Evolutionary conservation across 1,284 basidiomycete species (phyloP).

Genomic region (Coriolopsis trogii): DNA sequence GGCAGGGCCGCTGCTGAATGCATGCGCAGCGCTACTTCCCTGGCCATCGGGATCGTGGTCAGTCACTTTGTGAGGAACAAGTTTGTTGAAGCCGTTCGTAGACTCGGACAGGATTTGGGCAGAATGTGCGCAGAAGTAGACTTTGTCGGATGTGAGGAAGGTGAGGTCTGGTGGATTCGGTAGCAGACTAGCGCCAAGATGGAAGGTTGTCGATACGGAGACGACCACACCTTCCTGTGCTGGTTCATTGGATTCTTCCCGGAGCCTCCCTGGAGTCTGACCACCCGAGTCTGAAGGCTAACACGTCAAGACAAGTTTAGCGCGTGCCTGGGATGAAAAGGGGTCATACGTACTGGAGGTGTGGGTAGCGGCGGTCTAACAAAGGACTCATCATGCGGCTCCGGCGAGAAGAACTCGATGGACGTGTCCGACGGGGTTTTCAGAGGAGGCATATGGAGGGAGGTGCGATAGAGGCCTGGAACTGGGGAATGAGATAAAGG

Average conservation of each 20-base stretch:
- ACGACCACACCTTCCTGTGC: constrained; percentile 42
- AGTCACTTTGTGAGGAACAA: constrained; percentile 27
- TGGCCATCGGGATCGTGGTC: constrained; percentile 22
- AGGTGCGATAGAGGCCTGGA: too few relatives aligned
- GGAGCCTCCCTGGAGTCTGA: background rate
- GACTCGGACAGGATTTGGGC: constrained; percentile 37
- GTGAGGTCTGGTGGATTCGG: constrained; percentile 58
- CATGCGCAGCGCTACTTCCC: too few relatives aligned
- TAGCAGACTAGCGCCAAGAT: constrained; percentile 62
- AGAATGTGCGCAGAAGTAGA: constrained; percentile 59
- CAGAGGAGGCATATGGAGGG: too few relatives aligned
- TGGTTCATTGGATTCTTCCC: too few relatives aligned
- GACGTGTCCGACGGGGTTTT: too few relatives aligned
- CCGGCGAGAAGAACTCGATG: too few relatives aligned
- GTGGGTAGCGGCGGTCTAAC: too few relatives aligned
- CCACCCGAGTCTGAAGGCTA: background rate
- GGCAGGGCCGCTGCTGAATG: constrained; percentile 31
- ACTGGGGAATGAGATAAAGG: too few relatives aligned
- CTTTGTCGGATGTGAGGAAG: constrained; percentile 68
- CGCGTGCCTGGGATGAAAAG: background rate
- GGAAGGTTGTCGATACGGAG: constrained; percentile 79
- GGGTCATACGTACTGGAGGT: constrained; percentile 54
- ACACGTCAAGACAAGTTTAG: background rate
- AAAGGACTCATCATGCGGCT: too few relatives aligned
- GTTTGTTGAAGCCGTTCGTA: constrained; percentile 38